Evolutionary conservation across 441 rosid species (phyloP), one percentile per base, ranked within the genome.

Genomic region (Populus tomentosa): DNA sequence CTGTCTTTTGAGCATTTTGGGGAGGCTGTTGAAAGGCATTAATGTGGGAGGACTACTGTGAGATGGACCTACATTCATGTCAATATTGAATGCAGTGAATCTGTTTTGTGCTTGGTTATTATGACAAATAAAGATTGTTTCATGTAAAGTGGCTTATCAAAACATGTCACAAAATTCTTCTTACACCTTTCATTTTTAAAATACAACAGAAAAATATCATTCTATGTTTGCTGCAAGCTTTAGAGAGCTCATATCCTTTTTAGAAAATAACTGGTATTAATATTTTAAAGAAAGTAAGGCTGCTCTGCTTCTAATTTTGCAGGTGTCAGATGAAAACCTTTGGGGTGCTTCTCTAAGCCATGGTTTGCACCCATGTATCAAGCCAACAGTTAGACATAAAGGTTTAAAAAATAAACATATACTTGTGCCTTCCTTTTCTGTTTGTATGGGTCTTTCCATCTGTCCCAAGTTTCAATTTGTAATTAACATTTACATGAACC

Each of bases 321-420:
- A 89, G 95, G 78, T 81, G 50, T n/a, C 77, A 23, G 80, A 80
- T 78, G 87, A 76, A 69, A 86, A 83, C 42, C 88, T 94, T 62
- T 89, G 95, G 98, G 87, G 75, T 80, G 81, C 88, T 75, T 87
- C 95, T 75, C 87, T 84, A 67, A 88, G 87, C 84, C 82, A 85
- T 79, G 91, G 90, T 26, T 89, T 95, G 80, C 93, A 79, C 75
- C 87, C 93, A 67, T 95, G 99, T 75, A 75, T 87, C 75, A 90
- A 87, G 77, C 92, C 97, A 70, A 86, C 94, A 32, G 62, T 84
- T 71, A 87, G 69, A 84, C 90, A 88, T 75, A 86, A 81, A 87
- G 98, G 98, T 92, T 71, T 33, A 28, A 74, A 67, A 33, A 66
- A 50, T 65, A 61, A 63, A 30, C 72, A 69, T 74, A 59, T 33